Evolutionary conservation across 768 basidiomycete genomes (phyloP).

Genomic region (Filobasidium wieringae): DNA sequence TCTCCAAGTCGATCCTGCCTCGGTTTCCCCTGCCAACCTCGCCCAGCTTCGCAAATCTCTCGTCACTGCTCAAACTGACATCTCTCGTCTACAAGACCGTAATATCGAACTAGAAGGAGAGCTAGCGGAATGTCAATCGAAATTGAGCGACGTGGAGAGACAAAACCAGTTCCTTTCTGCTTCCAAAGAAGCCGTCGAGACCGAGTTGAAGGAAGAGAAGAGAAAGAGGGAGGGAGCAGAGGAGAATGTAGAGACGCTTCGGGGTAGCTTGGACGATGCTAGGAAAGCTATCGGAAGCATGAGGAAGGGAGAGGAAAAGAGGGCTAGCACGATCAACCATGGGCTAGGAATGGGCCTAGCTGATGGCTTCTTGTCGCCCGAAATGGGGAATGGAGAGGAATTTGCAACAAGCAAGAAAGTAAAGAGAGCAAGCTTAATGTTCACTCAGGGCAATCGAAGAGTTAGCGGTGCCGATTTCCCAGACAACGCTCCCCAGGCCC

Average conservation of each 20-base stretch:
- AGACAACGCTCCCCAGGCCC: neutral
- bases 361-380: slow-evolving; percentile 2
- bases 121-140: neutral
- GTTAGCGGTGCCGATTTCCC: neutral
- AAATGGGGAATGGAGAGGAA: neutral
- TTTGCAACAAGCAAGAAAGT: neutral
- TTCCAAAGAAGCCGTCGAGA: slow-evolving; percentile 34
- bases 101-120: neutral
- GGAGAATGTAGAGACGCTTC: slow-evolving; percentile 29
- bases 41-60: neutral
- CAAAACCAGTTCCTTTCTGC: slow-evolving; percentile 23
- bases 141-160: neutral
- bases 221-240: slow-evolving; percentile 31
- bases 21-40: neutral
- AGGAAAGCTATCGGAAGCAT: slow-evolving; percentile 29
- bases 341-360: slow-evolving; percentile 7
- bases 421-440: slow-evolving; percentile 24
- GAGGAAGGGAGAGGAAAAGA: slow-evolving; percentile 29
- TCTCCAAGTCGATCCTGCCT: neutral
- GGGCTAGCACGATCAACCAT: neutral
- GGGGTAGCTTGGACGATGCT: slow-evolving; percentile 34
- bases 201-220: slow-evolving; percentile 27
- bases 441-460: neutral
- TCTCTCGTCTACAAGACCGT: neutral
- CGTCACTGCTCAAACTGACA: neutral